Evolutionary conservation across 495 filamentous ascomycete genomes (phyloP).

Genomic region (Pyrenula massariospora): DNA sequence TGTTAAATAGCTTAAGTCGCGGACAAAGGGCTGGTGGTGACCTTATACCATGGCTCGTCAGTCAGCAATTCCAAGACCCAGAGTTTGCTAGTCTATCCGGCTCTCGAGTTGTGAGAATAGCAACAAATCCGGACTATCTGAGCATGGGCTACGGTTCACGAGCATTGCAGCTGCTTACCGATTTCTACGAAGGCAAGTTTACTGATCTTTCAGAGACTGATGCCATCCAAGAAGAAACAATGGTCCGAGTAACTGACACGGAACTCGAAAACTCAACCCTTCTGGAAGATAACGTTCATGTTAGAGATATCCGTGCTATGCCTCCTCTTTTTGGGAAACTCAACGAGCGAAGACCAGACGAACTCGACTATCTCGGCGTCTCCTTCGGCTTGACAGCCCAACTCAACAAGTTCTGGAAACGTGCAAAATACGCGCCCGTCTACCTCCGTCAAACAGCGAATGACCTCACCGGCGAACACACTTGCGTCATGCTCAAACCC

Average conservation of each 20-base stretch:
- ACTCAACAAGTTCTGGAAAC: slow-evolving; percentile 96
- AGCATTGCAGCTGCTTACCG: slow-evolving; percentile 70
- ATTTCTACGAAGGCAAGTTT: slow-evolving; percentile 95
- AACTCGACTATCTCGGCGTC: slow-evolving; percentile 86
- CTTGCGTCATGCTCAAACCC: slow-evolving; percentile 90
- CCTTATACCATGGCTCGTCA: slow-evolving; percentile 95
- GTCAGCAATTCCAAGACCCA: slow-evolving; percentile 97
- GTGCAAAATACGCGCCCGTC: slow-evolving; percentile 71
- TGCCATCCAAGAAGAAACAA: slow-evolving; percentile 40
- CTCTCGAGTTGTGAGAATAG: slow-evolving; percentile 86
- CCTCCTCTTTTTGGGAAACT: slow-evolving; percentile 88
- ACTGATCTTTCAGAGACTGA: slow-evolving; percentile 61
- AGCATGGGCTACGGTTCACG: slow-evolving; percentile 90
- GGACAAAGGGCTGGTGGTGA: slow-evolving; percentile 88
- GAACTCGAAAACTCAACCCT: slow-evolving; percentile 71
- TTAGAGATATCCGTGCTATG: slow-evolving; percentile 83
- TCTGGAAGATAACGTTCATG: slow-evolving; percentile 73
- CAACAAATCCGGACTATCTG: slow-evolving; percentile 90
- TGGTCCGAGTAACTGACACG: slow-evolving; percentile 71
- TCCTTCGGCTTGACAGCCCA: slow-evolving; percentile 83
- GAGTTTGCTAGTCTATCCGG: slow-evolving; percentile 91
- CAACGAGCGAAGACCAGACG: slow-evolving; percentile 66
- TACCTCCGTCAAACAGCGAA: slow-evolving; percentile 95
- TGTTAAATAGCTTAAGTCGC: slow-evolving; percentile 76
- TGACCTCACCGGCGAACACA: slow-evolving; percentile 93